A percentile compares a stretch with the other conserved stretches of the same genome.
Conservation (phyloP, 2,329 filamentous ascomycete genomes). For the Cladosporium sp. region DNA sequence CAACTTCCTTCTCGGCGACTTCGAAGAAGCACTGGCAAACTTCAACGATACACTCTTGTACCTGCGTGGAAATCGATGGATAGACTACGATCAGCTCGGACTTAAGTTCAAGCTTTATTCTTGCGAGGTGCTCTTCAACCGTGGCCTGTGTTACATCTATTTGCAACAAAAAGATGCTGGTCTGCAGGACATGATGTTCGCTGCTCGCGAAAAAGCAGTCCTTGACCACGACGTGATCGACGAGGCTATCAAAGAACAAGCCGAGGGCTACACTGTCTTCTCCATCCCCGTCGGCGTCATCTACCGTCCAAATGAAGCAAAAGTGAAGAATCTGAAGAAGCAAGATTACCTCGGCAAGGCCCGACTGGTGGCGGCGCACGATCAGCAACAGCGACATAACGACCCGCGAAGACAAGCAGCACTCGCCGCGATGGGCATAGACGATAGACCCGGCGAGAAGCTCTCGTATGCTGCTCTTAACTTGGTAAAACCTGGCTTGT, state of each 20-base stretch:
- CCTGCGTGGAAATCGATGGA: slow-evolving; percentile 89
- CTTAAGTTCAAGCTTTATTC: slow-evolving; percentile 95
- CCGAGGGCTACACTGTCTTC: slow-evolving; percentile 98
- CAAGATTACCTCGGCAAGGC: slow-evolving; percentile 98
- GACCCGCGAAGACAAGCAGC: slow-evolving; percentile 27
- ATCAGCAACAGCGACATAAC: slow-evolving; percentile 21
- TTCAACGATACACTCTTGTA: slow-evolving; percentile 98
- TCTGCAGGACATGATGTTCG: slow-evolving; percentile 83
- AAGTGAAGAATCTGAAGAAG: slow-evolving; percentile 95
- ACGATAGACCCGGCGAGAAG: slow-evolving; percentile 76
- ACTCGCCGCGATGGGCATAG: slow-evolving; percentile 49
- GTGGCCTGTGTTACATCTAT: slow-evolving; percentile 95
- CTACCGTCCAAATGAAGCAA: slow-evolving; percentile 92
- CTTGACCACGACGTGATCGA: slow-evolving; percentile 97
- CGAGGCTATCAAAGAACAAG: slow-evolving; percentile 87
- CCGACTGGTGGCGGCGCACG: slow-evolving; percentile 71
- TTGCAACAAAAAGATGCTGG: slow-evolving; percentile 85
- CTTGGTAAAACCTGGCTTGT: slow-evolving; percentile 78
- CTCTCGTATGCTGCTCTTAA: slow-evolving; percentile 91
- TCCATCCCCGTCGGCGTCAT: slow-evolving; percentile 94
- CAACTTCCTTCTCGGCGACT: slow-evolving; percentile 94
- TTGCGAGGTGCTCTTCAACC: slow-evolving; percentile 95
- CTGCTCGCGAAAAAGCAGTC: slow-evolving; percentile 91
- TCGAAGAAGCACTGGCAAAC: slow-evolving; percentile 93
- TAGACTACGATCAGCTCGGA: slow-evolving; percentile 94